Conservation (phyloP, 163 green algal species). For the Prototheca stagnorum region DNA sequence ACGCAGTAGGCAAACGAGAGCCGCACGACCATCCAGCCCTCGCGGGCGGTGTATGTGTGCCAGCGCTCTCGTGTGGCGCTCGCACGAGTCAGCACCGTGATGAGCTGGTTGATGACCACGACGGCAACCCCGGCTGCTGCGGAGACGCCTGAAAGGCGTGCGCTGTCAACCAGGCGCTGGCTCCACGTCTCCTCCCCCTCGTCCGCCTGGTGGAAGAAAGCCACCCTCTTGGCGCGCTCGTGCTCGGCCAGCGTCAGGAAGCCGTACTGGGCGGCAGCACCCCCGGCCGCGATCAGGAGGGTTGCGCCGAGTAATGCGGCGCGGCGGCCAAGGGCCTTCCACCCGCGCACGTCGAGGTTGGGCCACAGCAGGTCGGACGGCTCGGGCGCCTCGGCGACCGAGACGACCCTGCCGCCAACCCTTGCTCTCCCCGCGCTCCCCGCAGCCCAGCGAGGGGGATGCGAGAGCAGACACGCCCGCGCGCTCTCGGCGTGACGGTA, state of each 20-base stretch:
- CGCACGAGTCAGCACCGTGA: constrained; percentile 1
- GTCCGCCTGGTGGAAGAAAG: not conserved
- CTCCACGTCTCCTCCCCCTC: not conserved
- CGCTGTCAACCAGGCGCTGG: not conserved
- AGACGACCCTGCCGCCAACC: not conserved
- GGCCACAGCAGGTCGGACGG: constrained; percentile 28
- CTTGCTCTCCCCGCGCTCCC: too few relatives aligned
- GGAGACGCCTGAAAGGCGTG: constrained; percentile 1
- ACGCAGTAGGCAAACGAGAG: constrained; percentile 26
- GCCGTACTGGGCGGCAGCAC: constrained; percentile 27
- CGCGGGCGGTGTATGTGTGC: constrained; percentile 18
- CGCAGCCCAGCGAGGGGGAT: too few relatives aligned
- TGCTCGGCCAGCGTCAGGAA: constrained; percentile 13
- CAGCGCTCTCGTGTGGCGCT: constrained; percentile 31
- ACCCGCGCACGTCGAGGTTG: constrained; percentile 6
- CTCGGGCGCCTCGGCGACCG: constrained; percentile 12
- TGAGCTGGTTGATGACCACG: constrained; percentile 20
- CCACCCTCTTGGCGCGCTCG: constrained; percentile 4
- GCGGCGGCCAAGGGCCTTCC: constrained; percentile 1
- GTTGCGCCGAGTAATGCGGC: constrained; percentile 2
- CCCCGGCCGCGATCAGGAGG: constrained; percentile 11
- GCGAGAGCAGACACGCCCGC: not conserved
- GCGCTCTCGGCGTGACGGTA: constrained; percentile 29
- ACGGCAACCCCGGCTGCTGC: constrained; percentile 10
- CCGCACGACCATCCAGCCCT: constrained; percentile 33